Evolutionary conservation across 2,329 filamentous ascomycete species (phyloP).

Genomic region (Fusarium sp.): DNA sequence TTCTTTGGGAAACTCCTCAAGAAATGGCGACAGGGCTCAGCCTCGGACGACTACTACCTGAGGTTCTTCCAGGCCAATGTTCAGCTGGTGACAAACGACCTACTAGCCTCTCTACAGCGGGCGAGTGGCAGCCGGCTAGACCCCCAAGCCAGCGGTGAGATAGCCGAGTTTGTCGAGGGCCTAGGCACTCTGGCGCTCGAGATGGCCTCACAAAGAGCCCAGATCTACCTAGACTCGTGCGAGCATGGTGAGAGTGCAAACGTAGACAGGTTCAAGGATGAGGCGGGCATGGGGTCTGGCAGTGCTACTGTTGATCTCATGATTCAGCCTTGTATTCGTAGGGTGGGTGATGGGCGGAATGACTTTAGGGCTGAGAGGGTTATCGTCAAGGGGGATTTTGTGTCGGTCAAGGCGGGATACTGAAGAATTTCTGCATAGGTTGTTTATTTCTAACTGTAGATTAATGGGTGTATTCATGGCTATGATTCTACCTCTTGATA

Average conservation of each 20-base stretch:
- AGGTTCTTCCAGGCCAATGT: slow-evolving; percentile 14
- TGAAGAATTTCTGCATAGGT: background rate
- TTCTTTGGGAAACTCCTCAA: slow-evolving; percentile 18
- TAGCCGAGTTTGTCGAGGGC: slow-evolving; percentile 9
- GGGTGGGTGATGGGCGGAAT: slow-evolving; percentile 24
- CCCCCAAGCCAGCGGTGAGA: slow-evolving; percentile 4
- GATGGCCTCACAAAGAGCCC: slow-evolving; percentile 25
- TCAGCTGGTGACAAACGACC: slow-evolving; percentile 1
- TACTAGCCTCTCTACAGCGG: slow-evolving; percentile 2
- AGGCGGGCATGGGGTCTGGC: slow-evolving; percentile 4
- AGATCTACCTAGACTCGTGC: slow-evolving; percentile 23
- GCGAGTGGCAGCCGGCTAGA: background rate
- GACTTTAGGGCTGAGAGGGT: slow-evolving; percentile 17
- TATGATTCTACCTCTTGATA: background rate
- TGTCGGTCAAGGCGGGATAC: slow-evolving; percentile 1
- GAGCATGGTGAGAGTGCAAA: slow-evolving; percentile 5
- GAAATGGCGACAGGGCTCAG: background rate
- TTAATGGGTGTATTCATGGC: background rate
- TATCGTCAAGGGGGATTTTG: slow-evolving; percentile 23
- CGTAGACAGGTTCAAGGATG: slow-evolving; percentile 18
- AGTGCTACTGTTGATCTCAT: slow-evolving; percentile 11
- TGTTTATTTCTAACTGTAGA: background rate
- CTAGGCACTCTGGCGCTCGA: slow-evolving; percentile 24
- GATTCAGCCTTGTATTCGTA: slow-evolving; percentile 27
- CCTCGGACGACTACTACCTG: background rate